Conservation (phyloP, 1,284 basidiomycete genomes). For the Pisolithus thermaeus region DNA sequence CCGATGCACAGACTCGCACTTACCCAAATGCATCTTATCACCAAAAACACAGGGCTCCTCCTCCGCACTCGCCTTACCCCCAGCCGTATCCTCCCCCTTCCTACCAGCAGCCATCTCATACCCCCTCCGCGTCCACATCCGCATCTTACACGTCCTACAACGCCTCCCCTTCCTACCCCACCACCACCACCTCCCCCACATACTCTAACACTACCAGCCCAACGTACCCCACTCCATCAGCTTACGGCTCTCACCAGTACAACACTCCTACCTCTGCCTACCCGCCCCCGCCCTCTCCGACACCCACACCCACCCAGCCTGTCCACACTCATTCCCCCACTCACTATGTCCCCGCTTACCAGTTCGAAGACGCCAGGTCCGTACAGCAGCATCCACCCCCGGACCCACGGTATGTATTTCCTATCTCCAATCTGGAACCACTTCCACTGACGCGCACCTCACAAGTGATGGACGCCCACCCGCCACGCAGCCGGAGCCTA, state of each 20-base stretch:
- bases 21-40: background rate
- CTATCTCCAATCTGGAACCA: too few species aligned
- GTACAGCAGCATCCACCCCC: background rate
- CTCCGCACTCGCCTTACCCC: slow-evolving; percentile 14
- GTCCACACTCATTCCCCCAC: slow-evolving; percentile 10
- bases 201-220: slow-evolving; percentile 20
- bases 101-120: slow-evolving; percentile 6
- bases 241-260: slow-evolving; percentile 20
- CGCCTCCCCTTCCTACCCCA: slow-evolving; percentile 16
- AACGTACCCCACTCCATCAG: slow-evolving; percentile 8
- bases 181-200: slow-evolving; percentile 9
- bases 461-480: slow-evolving; percentile 20
- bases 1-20: slow-evolving; percentile 1
- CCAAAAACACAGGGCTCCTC: slow-evolving; percentile 20
- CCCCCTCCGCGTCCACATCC: slow-evolving; percentile 12
- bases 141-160: slow-evolving; percentile 19
- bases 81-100: slow-evolving; percentile 8
- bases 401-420: background rate
- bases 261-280: slow-evolving; percentile 25
- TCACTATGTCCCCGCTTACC: slow-evolving; percentile 20
- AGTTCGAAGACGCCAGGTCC: slow-evolving; percentile 14
- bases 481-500: slow-evolving; percentile 16
- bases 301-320: slow-evolving; percentile 5
- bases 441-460: slow-evolving; percentile 1
- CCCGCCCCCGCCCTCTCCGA: slow-evolving; percentile 20